phyloP scores from a whole-genome alignment of 2,329 filamentous ascomycete genomes.

The Tolypocladium endophyticum region DNA sequence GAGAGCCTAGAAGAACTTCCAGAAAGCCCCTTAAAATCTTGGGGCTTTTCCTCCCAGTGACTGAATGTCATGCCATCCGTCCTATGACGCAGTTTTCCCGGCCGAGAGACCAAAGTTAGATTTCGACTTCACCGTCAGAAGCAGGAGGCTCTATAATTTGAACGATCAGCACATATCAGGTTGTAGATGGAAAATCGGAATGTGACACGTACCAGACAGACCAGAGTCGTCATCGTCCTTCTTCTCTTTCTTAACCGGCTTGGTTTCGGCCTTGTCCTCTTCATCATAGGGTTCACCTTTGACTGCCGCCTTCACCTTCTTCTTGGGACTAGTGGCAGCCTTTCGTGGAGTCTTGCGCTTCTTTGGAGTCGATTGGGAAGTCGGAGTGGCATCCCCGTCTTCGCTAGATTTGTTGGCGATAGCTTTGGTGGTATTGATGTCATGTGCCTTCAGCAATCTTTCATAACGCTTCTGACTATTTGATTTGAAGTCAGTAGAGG shows the following conservation, averaged over 20 bases:
- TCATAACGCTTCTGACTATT: constrained; percentile 57
- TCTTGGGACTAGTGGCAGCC: constrained; percentile 10
- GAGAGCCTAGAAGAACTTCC: neutral
- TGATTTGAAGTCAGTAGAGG: neutral
- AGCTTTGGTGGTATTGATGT: constrained; percentile 23
- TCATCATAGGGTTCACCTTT: constrained; percentile 15
- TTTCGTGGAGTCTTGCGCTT: constrained; percentile 19
- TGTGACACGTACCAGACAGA: constrained; percentile 13
- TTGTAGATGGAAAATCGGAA: neutral
- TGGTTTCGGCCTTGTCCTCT: constrained; percentile 7
- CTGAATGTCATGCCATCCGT: too few relatives aligned
- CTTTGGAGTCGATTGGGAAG: constrained; percentile 9
- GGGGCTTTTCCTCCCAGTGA: neutral
- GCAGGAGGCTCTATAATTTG: neutral
- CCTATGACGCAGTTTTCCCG: neutral
- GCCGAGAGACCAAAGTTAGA: neutral
- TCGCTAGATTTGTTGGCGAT: constrained; percentile 3
- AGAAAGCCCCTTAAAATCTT: neutral
- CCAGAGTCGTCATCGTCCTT: constrained; percentile 13
- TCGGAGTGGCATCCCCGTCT: constrained; percentile 1
- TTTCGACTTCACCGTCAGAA: neutral
- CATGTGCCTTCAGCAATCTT: constrained; percentile 51
- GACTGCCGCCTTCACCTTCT: constrained; percentile 13
- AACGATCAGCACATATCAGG: neutral
- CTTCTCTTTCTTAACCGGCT: constrained; percentile 10